phyloP scores from a whole-genome alignment of 1,284 basidiomycete genomes.

The Rhodofomes roseus region DNA sequence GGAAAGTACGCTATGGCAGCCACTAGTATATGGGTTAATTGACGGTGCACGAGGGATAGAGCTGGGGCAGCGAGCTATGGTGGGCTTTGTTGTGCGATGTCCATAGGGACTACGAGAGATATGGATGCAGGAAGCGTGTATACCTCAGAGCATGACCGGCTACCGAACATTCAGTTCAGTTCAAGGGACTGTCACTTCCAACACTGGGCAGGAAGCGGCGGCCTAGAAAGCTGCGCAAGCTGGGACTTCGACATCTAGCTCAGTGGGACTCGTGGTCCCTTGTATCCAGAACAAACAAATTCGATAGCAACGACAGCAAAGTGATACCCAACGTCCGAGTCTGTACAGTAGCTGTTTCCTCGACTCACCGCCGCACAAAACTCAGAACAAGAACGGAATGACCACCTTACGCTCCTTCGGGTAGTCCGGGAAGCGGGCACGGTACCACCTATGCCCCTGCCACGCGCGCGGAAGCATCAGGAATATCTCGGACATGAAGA shows the following conservation, averaged over 20 bases:
- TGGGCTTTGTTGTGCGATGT: not conserved
- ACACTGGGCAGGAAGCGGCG: too few species aligned
- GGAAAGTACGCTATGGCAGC: conserved; percentile 74
- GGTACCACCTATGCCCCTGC: conserved; percentile 82
- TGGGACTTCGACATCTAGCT: too few species aligned
- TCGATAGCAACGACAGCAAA: not conserved
- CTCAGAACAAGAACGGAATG: conserved; percentile 39
- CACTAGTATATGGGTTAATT: conserved; percentile 13
- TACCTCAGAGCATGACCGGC: not conserved
- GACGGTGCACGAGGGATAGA: not conserved
- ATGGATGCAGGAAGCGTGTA: not conserved
- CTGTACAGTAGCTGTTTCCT: not conserved
- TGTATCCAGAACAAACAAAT: not conserved
- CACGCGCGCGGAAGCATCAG: conserved; percentile 80
- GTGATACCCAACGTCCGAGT: not conserved
- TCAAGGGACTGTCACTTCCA: too few species aligned
- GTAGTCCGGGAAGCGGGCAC: conserved; percentile 57
- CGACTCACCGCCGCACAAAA: not conserved
- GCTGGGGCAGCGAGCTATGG: too few species aligned
- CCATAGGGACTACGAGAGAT: not conserved
- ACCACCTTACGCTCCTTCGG: conserved; percentile 47
- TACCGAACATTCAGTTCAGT: too few species aligned
- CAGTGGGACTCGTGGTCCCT: not conserved
- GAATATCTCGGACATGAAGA: conserved; percentile 66
- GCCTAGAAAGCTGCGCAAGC: too few species aligned